These are phyloP conservation scores for Bryoerythrophyllum caledonicum DNA, from an alignment of 225 moss, liverwort and hornwort genomes.

Conservation along the genomic window DNA sequence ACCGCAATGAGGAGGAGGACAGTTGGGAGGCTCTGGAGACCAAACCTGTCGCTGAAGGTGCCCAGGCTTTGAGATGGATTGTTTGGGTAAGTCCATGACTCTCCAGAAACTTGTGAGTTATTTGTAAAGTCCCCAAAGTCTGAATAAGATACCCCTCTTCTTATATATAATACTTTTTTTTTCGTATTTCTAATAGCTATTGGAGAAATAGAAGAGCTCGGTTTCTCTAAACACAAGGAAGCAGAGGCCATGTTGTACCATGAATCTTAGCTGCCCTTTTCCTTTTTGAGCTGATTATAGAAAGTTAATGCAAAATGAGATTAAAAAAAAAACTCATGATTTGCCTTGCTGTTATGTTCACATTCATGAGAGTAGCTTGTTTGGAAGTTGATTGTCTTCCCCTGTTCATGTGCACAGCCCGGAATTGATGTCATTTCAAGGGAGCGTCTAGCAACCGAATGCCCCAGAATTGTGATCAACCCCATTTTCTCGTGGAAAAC, in stretches of 20 bases:
- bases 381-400: not conserved
- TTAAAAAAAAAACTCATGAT: too few species aligned
- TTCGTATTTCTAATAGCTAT: too few species aligned
- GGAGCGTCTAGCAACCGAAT: slow-evolving; percentile 57
- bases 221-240: too few species aligned
- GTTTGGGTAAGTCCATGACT: slow-evolving; percentile 68
- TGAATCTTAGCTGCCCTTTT: too few species aligned
- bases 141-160: too few species aligned
- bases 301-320: too few species aligned
- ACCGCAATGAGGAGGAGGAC: slow-evolving; percentile 79
- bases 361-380: not conserved
- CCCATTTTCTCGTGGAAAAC: slow-evolving; percentile 68
- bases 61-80: slow-evolving; percentile 85
- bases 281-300: too few species aligned
- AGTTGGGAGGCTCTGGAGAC: slow-evolving; percentile 89
- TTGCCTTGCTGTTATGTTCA: slow-evolving; percentile 1
- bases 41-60: slow-evolving; percentile 81
- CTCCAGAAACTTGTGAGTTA: not conserved
- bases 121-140: too few species aligned
- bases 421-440: slow-evolving; percentile 70
- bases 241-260: too few species aligned
- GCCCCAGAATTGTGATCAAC: slow-evolving; percentile 86
- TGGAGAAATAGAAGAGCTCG: too few species aligned
- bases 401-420: slow-evolving; percentile 47
- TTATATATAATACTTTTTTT: too few species aligned